phyloP scores from a whole-genome alignment of 306 rosid genomes.

The Psophocarpus tetragonolobus region DNA sequence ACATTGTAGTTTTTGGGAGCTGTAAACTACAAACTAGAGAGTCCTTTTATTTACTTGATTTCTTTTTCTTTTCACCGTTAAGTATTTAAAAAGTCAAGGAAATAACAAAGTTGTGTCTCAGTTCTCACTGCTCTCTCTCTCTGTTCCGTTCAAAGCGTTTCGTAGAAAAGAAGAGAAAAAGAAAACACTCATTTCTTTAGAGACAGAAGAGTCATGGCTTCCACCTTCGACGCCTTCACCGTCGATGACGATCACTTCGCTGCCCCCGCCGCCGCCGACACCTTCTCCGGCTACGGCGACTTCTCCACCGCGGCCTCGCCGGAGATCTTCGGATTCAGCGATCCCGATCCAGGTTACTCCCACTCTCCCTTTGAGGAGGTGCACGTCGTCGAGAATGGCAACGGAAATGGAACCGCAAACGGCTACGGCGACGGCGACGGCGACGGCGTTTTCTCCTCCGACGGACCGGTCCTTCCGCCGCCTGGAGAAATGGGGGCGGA shows the following conservation, averaged over 20 bases:
- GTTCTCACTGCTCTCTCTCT: neutral
- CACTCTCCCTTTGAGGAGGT: constrained; percentile 68
- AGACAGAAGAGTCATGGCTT: constrained; percentile 49
- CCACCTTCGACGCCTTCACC: constrained; percentile 82
- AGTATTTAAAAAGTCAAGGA: constrained; percentile 40
- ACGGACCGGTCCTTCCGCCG: constrained; percentile 88
- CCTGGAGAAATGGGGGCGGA: constrained; percentile 79
- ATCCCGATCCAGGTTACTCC: constrained; percentile 63
- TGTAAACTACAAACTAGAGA: too few relatives aligned
- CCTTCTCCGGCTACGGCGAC: constrained; percentile 60
- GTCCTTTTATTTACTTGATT: neutral
- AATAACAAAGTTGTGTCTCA: neutral
- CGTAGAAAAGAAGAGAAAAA: constrained; percentile 21
- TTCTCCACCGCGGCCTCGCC: constrained; percentile 64
- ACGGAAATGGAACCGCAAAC: constrained; percentile 46
- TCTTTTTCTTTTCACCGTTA: constrained; percentile 40
- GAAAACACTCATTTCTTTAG: neutral
- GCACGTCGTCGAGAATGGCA: constrained; percentile 63
- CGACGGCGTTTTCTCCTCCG: constrained; percentile 59
- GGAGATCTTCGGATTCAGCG: constrained; percentile 71
- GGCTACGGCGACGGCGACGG: constrained; percentile 54
- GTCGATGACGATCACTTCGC: constrained; percentile 57
- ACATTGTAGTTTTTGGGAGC: too few relatives aligned
- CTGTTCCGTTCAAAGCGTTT: neutral
- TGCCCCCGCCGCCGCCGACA: constrained; percentile 45